Evolutionary conservation across 352 stramenopile species (phyloP), one percentile per base, ranked within the genome.

Genomic region (Pythium guiyangense): DNA sequence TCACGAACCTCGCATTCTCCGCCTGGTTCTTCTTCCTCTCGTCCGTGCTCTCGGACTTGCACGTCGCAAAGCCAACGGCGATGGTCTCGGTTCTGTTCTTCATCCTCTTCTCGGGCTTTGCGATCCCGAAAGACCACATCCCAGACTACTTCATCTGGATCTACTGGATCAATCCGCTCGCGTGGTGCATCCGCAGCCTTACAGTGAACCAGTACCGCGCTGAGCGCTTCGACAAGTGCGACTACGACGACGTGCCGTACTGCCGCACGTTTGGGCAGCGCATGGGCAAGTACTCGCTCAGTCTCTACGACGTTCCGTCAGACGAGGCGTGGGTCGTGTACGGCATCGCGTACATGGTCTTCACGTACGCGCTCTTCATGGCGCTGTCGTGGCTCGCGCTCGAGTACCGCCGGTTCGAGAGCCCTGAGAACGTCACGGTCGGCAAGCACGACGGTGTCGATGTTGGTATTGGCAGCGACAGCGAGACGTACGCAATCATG

Each of bases 161-260:
- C n/a, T 88, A 88, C 42, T 86, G 67, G 66, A 67, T 81, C 35
- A 81, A 88, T 34, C 79, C 79, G 10, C 59, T 88, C 25, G 61
- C 71, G 26, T 88, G 75, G 73, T 57, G 57, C 20, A 56, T 66
- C 1, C 73, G 75, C 17, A 63, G 68, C 9, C 59, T 82, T 42
- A 22, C 74, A 25, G 63, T 80, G n/a, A 79, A 66, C 27, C 71
- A 84, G 42, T 86, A 80, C 47, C 55, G 67, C 45, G 70, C 62
- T 46, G 57, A 27, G 39, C 50, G 64, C 18, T 58, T 78, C 15
- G 58, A 69, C 34, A 66, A 64, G 4, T 79, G 73, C 27, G 59
- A 64, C 34, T 77, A 70, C 48, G 57, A 67, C 4, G 66, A 61
- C 9, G 67, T 83, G 9, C 54, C 80, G 35, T 85, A 81, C 46